Evolutionary conservation across 257 asterid genomes (phyloP).

Genomic region (Jasminum sambac): DNA sequence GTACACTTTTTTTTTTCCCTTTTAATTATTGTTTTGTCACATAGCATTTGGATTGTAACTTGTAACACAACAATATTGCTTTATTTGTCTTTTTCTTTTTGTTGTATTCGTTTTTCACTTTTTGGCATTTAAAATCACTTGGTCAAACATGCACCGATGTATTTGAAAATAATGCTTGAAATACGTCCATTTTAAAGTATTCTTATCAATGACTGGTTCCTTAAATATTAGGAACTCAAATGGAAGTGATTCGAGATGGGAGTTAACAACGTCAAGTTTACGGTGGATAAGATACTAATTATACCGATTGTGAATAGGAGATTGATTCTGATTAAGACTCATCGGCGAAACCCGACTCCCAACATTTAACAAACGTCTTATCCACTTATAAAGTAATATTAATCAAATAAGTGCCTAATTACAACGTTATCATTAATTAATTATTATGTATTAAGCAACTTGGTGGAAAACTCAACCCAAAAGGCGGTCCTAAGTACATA

Average conservation of each 20-base stretch:
- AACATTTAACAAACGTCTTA: neutral
- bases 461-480: neutral
- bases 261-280: too few relatives aligned
- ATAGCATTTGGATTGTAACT: slow-evolving; percentile 25
- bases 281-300: too few relatives aligned
- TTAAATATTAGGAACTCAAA: too few relatives aligned
- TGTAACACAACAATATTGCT: slow-evolving; percentile 11
- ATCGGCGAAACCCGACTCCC: neutral
- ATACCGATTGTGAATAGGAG: too few relatives aligned
- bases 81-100: slow-evolving; percentile 15
- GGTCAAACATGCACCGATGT: slow-evolving; percentile 7
- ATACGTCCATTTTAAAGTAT: neutral
- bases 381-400: neutral
- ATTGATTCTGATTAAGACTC: neutral
- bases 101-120: slow-evolving; percentile 19
- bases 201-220: neutral
- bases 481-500: neutral
- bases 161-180: slow-evolving; percentile 16
- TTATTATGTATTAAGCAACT: neutral
- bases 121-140: slow-evolving; percentile 4
- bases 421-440: neutral
- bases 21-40: slow-evolving; percentile 9
- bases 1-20: too few relatives aligned
- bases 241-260: too few relatives aligned
- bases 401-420: neutral